Base-by-base conservation (phyloP, 2,329 filamentous ascomycete genomes). In the Myotisia sp. region DNA sequence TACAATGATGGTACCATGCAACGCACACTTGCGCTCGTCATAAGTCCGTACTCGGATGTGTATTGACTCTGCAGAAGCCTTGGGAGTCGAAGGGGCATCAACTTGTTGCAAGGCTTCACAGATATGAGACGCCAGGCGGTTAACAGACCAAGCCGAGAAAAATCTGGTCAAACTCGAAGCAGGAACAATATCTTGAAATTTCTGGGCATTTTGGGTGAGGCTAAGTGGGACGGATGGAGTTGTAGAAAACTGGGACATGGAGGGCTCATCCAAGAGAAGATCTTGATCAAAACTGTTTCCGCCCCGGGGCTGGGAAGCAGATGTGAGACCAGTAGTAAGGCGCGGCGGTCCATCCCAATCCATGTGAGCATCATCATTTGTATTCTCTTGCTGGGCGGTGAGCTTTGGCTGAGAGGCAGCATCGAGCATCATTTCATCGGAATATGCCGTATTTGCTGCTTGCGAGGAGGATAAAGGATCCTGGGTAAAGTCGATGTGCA, bases 131-230 rank as follows among this genome's bases (percentile, higher is more conserved):
- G 92, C 68, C 1, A 98, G 71, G 37, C 87, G 70, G 9, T 71
- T 63, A 4, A 83, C 65, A 1, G 83, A 72, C 49, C 87, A 76
- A 32, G 78, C 72, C 1, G 86, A 94, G 59, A 90, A 86, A 68
- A 98, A 98, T 37, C 86, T 79, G 5, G 87, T 87, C 42, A 98
- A 72, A 0, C 81, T 76, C 53, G 92, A 81, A 5, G 79, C 68
- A 0, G 90, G 92, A 27, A 94, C 74, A 47, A 98, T 92, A 54
- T 98, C 90, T 43, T 74, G 73, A 67, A 95, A 98, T 28, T 71
- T 74, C 19, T 80, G 79, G 3, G 90, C 90, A 41, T 79, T 79
- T 56, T 98, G 90, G 1, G 90, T 98, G 26, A 92, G 70, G 28
- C 75, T 82, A 41, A 93, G 62, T 1, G 86, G 83, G 0, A 93